Percentiles rank a stretch among this genome's conserved stretches.
phyloP scores from a whole-genome alignment of 805 yeast species.

The Spathaspora gorwiae region DNA sequence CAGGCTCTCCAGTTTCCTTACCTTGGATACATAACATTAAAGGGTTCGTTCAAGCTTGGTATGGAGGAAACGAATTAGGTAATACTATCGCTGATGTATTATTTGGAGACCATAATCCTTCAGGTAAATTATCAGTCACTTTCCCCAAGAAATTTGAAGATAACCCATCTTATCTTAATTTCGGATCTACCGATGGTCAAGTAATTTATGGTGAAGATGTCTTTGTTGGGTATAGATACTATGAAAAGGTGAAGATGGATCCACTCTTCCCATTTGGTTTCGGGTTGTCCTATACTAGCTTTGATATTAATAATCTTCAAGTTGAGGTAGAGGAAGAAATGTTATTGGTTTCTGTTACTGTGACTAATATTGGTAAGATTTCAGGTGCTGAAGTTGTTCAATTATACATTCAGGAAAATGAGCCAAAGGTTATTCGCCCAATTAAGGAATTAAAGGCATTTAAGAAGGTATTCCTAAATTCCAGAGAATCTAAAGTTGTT shows the following conservation, averaged over 20 bases:
- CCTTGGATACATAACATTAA: constrained; percentile 29
- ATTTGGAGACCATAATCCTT: constrained; percentile 56
- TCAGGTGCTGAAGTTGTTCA: constrained; percentile 57
- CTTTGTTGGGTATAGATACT: constrained; percentile 59
- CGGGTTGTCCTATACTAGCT: constrained; percentile 58
- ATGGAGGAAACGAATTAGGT: constrained; percentile 52
- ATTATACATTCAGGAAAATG: constrained; percentile 40
- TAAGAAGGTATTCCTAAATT: constrained; percentile 42
- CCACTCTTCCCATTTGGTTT: constrained; percentile 60
- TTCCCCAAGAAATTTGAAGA: constrained; percentile 19
- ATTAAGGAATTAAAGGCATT: constrained; percentile 59
- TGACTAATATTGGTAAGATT: constrained; percentile 44
- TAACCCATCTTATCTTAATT: constrained; percentile 27
- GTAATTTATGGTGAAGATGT: constrained; percentile 55
- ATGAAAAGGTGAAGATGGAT: constrained; percentile 45
- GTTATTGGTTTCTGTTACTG: constrained; percentile 32
- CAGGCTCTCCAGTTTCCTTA: constrained; percentile 30
- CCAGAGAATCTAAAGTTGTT: constrained; percentile 41
- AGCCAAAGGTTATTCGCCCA: constrained; percentile 46
- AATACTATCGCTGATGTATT: constrained; percentile 57
- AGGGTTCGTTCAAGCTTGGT: constrained; percentile 46
- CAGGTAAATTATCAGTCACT: constrained; percentile 44
- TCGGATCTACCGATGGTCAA: constrained; percentile 24
- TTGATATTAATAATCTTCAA: constrained; percentile 35
- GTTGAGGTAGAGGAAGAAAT: constrained; percentile 24